Evolutionary conservation across 164 flowering plant genomes (phyloP), one percentile per base, ranked within the genome.

Genomic region (Pachysandra terminalis): DNA sequence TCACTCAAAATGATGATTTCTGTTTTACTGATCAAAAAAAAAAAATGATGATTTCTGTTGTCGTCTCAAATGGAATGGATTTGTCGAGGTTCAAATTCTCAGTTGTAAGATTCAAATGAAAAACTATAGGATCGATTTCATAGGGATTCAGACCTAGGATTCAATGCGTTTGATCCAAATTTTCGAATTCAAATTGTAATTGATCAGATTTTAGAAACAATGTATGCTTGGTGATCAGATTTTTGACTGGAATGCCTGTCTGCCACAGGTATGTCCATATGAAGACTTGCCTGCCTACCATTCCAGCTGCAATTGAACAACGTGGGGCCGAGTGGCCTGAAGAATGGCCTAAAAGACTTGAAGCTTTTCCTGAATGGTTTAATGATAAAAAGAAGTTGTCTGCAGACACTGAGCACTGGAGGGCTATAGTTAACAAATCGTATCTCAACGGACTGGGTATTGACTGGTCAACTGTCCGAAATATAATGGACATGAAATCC

Each of bases 341-440:
- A 64, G 97, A 90, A 74, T 95, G 99, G 99, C 99, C 99, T 21
- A 83, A 86, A 72, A 85, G 99, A 77, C 97, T 95, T 68, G 82
- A 87, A 65, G 80, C 80, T 21, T 88, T 77, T 72, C 97, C 97
- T 14, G 97, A 95, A 6, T 95, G 99, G 99, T 58, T 89, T 72
- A 75, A 62, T 49, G 70, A 86, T 67, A 86, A 78, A 79, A 94
- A 87, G 52, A 89, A 81, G 53, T 41, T 87, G 74, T 67, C 71
- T 68, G 84, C 90, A 15, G 97, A 95, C 66, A 76, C 84, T 41
- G 80, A 74, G 37, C 97, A 83, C 84, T 92, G 99, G 99, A 87
- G 82, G 75, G 82, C 86, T 68, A 73, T 89, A 71, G 85, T 90
- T 57, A 77, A 85, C 55, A 86, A 85, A 26, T 95, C 99, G 10